Evolutionary conservation across 805 yeast genomes (phyloP), one percentile per base, ranked within the genome.

Genomic region (Scheffersomyces amazonensis): DNA sequence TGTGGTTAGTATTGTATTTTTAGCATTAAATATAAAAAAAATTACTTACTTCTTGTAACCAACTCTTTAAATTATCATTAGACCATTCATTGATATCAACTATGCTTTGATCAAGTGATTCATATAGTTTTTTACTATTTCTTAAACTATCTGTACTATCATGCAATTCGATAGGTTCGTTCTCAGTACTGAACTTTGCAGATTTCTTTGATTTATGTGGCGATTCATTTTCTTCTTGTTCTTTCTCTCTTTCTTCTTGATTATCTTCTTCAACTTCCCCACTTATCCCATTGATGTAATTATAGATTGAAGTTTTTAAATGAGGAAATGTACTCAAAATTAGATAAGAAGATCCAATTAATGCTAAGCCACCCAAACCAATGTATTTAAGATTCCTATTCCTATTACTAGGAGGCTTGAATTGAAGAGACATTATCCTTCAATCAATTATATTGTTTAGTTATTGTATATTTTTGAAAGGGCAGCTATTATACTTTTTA

Each of bases 311-410:
- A n/a, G 56, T 43, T 38, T 55, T 56, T 30, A 75, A 54, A 44
- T 75, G 80, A n/a, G 81, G 81, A 42, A 65, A 75, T 4, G 78
- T 75, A 37, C 64, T 64, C 40, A 75, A 54, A 8, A 74, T 42
- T 5, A 75, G 32, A 19, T 65, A 54, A 0, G 72, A 59, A 3
- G 72, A 69, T 17, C 76, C 77, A 10, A 73, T 36, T 3, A 70
- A 46, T 10, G 65, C 66, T 27, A 27, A 15, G 0, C 69, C 70
- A 7, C 76, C 66, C 2, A 75, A 59, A 3, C 30, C 30, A 15
- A 27, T n/a, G 10, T 13, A 13, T 15, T 15, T n/a, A 27, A 27
- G 30, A 17, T 27, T 27, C 15, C 30, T 27, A 27, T 27, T 27
- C 5, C 30, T 16, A 27, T 27, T 27, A 15, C 30, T 27, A 8